Percentiles rank a stretch among this genome's conserved stretches.
Evolutionary conservation across 345 rosid species (phyloP).

Genomic region (Arabidopsis suecica): DNA sequence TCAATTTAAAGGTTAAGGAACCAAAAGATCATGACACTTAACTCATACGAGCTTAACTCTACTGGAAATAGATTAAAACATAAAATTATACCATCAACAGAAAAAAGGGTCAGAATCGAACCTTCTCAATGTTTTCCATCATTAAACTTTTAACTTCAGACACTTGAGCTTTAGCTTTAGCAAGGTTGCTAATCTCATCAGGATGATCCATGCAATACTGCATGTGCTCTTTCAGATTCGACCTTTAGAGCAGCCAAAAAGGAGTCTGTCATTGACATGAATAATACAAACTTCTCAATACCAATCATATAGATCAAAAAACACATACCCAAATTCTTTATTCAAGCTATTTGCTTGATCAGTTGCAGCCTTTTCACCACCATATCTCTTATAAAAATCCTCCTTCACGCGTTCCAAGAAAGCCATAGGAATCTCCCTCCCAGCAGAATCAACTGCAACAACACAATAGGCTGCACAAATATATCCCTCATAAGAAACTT

Average conservation of each 20-base stretch:
- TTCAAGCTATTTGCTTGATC: conserved; percentile 77
- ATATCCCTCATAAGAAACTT: background rate
- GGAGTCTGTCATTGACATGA: conserved; percentile 8
- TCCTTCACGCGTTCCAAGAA: conserved; percentile 89
- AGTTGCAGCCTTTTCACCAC: conserved; percentile 88
- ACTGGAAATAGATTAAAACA: background rate
- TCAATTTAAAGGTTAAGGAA: background rate
- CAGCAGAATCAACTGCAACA: conserved; percentile 91
- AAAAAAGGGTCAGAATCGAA: conserved; percentile 27
- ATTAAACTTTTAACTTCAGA: conserved; percentile 98
- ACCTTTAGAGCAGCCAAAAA: conserved; percentile 48
- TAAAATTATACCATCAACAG: background rate
- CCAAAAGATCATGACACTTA: background rate
- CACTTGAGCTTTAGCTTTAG: conserved; percentile 97
- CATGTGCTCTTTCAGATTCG: conserved; percentile 94
- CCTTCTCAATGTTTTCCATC: conserved; percentile 99
- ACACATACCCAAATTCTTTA: conserved; percentile 71
- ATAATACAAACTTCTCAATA: background rate
- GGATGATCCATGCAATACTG: conserved; percentile 94
- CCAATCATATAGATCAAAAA: conserved; percentile 1
- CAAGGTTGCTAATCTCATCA: conserved; percentile 97
- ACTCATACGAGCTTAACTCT: background rate
- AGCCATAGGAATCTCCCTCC: conserved; percentile 90
- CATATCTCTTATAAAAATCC: conserved; percentile 84
- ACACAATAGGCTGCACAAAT: conserved; percentile 82